Evolutionary conservation across 768 basidiomycete species (phyloP).

Genomic region (Leucosporidium creatinivorum): DNA sequence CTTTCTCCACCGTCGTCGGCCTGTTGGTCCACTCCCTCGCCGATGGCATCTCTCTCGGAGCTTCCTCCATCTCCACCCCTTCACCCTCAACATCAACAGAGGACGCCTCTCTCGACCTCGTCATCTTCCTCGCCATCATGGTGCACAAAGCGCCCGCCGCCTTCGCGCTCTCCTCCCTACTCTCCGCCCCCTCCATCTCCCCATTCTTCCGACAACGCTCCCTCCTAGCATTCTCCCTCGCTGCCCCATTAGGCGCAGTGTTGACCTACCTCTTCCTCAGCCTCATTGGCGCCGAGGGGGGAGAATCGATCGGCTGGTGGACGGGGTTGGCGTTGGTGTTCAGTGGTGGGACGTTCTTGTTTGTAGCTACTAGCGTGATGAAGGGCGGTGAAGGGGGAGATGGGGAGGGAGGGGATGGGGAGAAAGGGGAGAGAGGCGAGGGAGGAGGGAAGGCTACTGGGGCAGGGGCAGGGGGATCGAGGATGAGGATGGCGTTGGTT

Average conservation of each 20-base stretch:
- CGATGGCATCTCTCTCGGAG: slow-evolving; percentile 87
- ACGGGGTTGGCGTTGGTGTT: slow-evolving; percentile 72
- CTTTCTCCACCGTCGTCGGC: slow-evolving; percentile 67
- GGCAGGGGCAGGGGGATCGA: slow-evolving; percentile 48
- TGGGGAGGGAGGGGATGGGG: slow-evolving; percentile 26
- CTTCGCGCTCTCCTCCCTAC: slow-evolving; percentile 74
- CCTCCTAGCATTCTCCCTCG: slow-evolving; percentile 66
- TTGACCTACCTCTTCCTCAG: slow-evolving; percentile 64
- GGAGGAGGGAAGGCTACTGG: too few species aligned
- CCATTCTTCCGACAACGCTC: slow-evolving; percentile 48
- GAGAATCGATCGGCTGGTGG: slow-evolving; percentile 46
- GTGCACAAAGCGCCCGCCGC: slow-evolving; percentile 95
- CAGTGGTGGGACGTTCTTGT: slow-evolving; percentile 88
- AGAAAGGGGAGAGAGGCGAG: background rate
- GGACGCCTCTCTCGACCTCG: slow-evolving; percentile 54
- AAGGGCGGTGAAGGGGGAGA: background rate
- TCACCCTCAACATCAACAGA: background rate
- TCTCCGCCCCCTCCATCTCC: slow-evolving; percentile 53
- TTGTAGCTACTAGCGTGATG: slow-evolving; percentile 64
- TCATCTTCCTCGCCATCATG: slow-evolving; percentile 84
- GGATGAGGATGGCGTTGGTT: slow-evolving; percentile 53
- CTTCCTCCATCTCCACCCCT: slow-evolving; percentile 37
- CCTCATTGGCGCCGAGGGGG: slow-evolving; percentile 29
- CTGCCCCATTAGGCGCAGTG: slow-evolving; percentile 77
- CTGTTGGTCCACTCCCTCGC: slow-evolving; percentile 79